Base-by-base conservation (phyloP, 495 filamentous ascomycete genomes). In the Parmelia sp. region DNA sequence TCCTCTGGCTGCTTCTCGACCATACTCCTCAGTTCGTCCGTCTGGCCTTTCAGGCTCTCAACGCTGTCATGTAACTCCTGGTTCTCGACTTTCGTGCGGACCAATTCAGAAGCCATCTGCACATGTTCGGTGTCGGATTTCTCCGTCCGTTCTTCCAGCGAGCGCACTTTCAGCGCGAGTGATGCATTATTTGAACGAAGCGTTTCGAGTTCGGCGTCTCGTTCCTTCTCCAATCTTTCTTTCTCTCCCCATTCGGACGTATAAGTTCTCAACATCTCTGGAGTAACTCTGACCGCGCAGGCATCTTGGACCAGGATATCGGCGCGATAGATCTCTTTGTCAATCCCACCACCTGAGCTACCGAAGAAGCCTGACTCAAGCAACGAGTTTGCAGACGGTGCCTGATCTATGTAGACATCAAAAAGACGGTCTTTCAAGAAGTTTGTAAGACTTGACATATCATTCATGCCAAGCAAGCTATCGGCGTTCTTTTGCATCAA, bases 331-430 rank as follows among this genome's bases (percentile, higher is more conserved):
- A 97, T 81, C 68, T 96, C 94, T 74, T 96, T 97, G 71, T 99
- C 94, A 17, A 89, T 83, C 67, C 87, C 90, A 27, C 87, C 90
- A 27, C 87, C 91, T 27, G 90, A 89, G 74, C 88, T 92, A 49
- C 94, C 94, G 71, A 99, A 99, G 80, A 99, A 99, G 37, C 94
- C 94, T 55, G 90, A 94, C 74, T 99, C 94, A 35, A 97, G 84
- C 47, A 97, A 88, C 9, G 90, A 95, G 39, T 83, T 87, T 23
- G 91, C 84, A 2, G 91, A 92, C 0, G 94, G 94, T 11, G 90
- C 84, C 69, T 91, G 86, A 74, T 99, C 94, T 62, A 97, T 96
- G 72, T 99, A 99, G 51, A 90, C 90, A 74, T 99, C 94, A 63
- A 99, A 97, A 5, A 99, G 71, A 23, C 88, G 87, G 72, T 97